Base-by-base conservation (phyloP, 2,329 filamentous ascomycete genomes). In the Samsoniella hepiali region DNA sequence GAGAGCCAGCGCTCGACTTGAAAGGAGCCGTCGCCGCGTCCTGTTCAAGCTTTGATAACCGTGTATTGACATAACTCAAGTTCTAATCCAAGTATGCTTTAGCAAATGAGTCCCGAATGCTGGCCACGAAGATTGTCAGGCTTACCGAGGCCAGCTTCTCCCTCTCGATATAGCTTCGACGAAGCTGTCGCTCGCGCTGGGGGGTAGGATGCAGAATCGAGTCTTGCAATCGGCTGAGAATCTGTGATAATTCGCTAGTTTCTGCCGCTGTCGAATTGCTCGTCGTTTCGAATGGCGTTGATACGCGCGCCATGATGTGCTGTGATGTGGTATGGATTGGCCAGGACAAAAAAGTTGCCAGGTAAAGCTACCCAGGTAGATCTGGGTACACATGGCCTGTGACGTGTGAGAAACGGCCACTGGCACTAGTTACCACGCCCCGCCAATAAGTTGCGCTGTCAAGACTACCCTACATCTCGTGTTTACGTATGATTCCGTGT, bases 21-120 rank as follows among this genome's bases (percentile, higher is more conserved):
- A 50, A 57, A 3, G 60, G 27, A 15, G 36, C 22, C 31, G 60
- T 27, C 5, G 51, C 75, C 6, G 86, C 82, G 68, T 90, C 85
- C 69, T 91, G 89, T 72, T 93, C 91, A 49, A 92, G 82, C 64
- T 83, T 87, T 27, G 88, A 83, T 63, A 93, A 84, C 36, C 91
- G 81, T 0, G 81, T 82, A 47, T 87, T 85, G 27, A 91, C 90
- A 72, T 90, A 86, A 68, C 90, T 84, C 65, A 94, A 79, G 70
- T 92, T 93, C 85, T 62, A 32, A 9, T 34, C 6, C n/a, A 3
- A 29, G 5, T 27, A 8, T 78, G 86, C 83, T 67, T 82, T 80
- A 67, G 77, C 77, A 36, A 82, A 80, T 69, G 84, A 85, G 66
- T 45, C 11, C 17, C 2, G 3, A 2, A n/a, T 17, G 4, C 31